A percentile compares a stretch with the other conserved stretches of the same genome.
Conservation (phyloP, 108 stramenopile species). For the Cyclotella atomus region DNA sequence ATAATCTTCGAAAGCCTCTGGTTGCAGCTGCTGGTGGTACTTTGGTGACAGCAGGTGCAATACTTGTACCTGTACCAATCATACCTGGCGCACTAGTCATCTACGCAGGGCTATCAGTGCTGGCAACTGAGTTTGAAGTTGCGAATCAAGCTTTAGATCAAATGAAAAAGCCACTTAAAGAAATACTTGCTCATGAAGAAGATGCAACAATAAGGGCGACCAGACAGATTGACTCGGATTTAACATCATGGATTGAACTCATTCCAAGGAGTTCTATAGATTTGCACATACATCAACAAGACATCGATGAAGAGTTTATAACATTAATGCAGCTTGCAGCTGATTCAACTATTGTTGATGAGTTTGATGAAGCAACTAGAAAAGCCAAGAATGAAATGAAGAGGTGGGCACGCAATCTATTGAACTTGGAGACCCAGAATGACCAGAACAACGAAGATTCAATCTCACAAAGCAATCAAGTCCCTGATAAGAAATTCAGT, state of each 20-base stretch:
- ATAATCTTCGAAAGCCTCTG: slow-evolving; percentile 16
- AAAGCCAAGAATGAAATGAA: slow-evolving; percentile 19
- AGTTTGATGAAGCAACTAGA: slow-evolving; percentile 6
- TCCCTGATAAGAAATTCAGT: neutral
- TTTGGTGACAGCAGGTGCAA: slow-evolving; percentile 23
- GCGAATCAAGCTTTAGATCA: slow-evolving; percentile 28
- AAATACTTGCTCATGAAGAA: slow-evolving; percentile 30
- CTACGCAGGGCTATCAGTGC: slow-evolving; percentile 34
- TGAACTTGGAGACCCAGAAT: slow-evolving; percentile 5
- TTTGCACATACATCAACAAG: neutral
- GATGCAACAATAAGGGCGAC: neutral
- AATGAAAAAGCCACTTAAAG: slow-evolving; percentile 15
- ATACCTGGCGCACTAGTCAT: slow-evolving; percentile 33
- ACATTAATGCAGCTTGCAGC: slow-evolving; percentile 8
- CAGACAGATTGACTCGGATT: neutral
- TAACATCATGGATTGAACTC: slow-evolving; percentile 1
- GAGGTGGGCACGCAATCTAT: slow-evolving; percentile 11
- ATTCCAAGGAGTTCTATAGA: neutral
- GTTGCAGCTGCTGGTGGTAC: slow-evolving; percentile 42
- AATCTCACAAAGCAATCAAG: neutral
- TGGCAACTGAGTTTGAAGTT: slow-evolving; percentile 40
- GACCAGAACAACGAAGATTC: neutral
- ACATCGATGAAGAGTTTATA: slow-evolving; percentile 31
- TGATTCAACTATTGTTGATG: neutral
- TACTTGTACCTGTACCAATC: slow-evolving; percentile 27